These are phyloP conservation scores for Botrytis porri DNA, from an alignment of 2,329 filamentous ascomycete genomes.

Conservation along the genomic window DNA sequence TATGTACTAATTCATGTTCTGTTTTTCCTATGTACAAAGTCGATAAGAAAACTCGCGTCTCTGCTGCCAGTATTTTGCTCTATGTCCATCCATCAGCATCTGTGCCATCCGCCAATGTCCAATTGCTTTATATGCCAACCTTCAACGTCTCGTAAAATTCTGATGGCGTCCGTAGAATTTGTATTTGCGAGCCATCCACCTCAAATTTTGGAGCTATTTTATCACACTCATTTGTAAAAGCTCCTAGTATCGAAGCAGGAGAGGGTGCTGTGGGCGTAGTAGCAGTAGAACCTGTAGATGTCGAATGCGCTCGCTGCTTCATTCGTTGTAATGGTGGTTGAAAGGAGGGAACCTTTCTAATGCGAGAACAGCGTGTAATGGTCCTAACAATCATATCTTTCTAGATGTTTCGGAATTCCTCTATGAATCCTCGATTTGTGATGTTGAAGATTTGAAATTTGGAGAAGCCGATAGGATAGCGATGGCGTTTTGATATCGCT, in stretches of 20 bases:
- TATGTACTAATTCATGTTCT: slow-evolving; percentile 68
- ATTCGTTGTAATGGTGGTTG: slow-evolving; percentile 26
- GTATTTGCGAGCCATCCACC: slow-evolving; percentile 74
- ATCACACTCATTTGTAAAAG: slow-evolving; percentile 73
- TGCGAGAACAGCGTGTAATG: slow-evolving; percentile 37
- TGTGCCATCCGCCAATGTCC: slow-evolving; percentile 5
- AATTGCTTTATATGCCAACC: slow-evolving; percentile 47
- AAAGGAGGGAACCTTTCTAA: slow-evolving; percentile 31
- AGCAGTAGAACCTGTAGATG: slow-evolving; percentile 29
- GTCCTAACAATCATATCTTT: slow-evolving; percentile 40
- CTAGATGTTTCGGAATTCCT: slow-evolving; percentile 3
- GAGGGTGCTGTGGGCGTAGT: slow-evolving; percentile 39
- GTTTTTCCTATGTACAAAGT: slow-evolving; percentile 95
- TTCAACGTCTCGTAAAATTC: slow-evolving; percentile 92
- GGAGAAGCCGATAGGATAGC: slow-evolving; percentile 10
- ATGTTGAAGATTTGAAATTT: slow-evolving; percentile 17
- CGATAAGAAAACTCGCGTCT: slow-evolving; percentile 82
- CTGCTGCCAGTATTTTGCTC: slow-evolving; percentile 78
- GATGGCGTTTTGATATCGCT: slow-evolving; percentile 19
- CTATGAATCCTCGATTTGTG: background rate
- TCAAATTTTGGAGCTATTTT: slow-evolving; percentile 88
- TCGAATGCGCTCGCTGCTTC: slow-evolving; percentile 36
- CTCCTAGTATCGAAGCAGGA: slow-evolving; percentile 53
- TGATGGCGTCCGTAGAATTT: slow-evolving; percentile 73
- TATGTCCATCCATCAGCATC: slow-evolving; percentile 42